phyloP scores from a whole-genome alignment of 768 basidiomycete species.

The Lactarius trivialis region DNA sequence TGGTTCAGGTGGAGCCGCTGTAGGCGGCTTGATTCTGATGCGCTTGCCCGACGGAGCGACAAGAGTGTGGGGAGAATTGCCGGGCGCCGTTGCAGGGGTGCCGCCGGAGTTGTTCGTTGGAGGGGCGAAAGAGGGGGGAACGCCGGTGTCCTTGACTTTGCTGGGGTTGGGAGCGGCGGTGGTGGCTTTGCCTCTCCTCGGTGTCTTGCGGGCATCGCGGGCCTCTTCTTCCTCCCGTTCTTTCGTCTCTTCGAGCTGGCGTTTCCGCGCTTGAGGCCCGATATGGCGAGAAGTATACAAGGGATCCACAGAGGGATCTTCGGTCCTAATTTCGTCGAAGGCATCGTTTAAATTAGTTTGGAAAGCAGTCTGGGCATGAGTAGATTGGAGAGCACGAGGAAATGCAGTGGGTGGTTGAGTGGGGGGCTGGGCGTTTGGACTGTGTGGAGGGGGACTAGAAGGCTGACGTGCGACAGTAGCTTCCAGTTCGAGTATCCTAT shows the following conservation, averaged over 20 bases:
- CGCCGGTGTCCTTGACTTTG: conserved; percentile 37
- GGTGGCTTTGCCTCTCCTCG: conserved; percentile 30
- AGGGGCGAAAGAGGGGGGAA: conserved; percentile 26
- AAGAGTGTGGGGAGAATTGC: conserved; percentile 31
- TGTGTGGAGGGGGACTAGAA: conserved; percentile 21
- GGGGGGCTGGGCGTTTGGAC: conserved; percentile 22
- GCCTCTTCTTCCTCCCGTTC: conserved; percentile 42
- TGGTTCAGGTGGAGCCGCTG: conserved; percentile 26
- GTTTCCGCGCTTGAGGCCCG: conserved; percentile 40
- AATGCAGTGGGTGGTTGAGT: conserved; percentile 41
- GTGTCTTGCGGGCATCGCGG: conserved; percentile 34
- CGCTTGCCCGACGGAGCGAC: conserved; percentile 44
- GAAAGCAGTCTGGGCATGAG: conserved; percentile 40
- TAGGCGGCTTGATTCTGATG: conserved; percentile 44
- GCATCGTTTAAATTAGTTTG: conserved; percentile 44
- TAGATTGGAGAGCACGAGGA: conserved; percentile 41
- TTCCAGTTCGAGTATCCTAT: conserved; percentile 59
- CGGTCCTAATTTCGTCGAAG: conserved; percentile 38
- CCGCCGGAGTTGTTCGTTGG: conserved; percentile 22
- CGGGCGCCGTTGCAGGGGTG: conserved; percentile 16
- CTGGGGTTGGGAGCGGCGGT: conserved; percentile 20
- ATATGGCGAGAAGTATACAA: conserved; percentile 41
- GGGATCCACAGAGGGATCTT: conserved; percentile 43
- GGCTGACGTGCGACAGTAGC: conserved; percentile 31
- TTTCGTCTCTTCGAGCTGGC: conserved; percentile 37